Percentiles rank a stretch among this genome's conserved stretches.
phyloP scores from a whole-genome alignment of 2,329 filamentous ascomycete genomes.

The Ilyonectria destructans region DNA sequence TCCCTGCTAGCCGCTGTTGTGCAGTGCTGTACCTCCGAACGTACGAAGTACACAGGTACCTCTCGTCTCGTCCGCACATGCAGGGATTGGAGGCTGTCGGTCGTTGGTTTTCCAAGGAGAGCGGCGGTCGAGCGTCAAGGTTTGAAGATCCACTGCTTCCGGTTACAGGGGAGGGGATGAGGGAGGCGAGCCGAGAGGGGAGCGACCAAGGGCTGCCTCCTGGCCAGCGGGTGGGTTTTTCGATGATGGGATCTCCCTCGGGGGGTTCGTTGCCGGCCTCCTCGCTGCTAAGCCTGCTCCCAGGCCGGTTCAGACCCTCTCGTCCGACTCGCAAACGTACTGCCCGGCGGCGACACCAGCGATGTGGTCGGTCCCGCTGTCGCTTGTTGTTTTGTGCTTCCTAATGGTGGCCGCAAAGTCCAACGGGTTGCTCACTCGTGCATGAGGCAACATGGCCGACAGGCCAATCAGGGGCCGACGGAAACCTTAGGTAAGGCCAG shows the following conservation, averaged over 20 bases:
- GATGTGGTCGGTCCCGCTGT: slow-evolving; percentile 29
- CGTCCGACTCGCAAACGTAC: slow-evolving; percentile 1
- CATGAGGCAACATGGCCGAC: slow-evolving; percentile 45
- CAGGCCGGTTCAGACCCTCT: not conserved
- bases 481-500: slow-evolving; percentile 43
- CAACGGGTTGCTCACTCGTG: slow-evolving; percentile 45
- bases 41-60: not conserved
- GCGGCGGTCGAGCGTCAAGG: slow-evolving; percentile 42
- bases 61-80: slow-evolving; percentile 9
- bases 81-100: slow-evolving; percentile 25
- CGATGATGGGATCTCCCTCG: slow-evolving; percentile 11
- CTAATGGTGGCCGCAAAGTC: slow-evolving; percentile 45
- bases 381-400: slow-evolving; percentile 38
- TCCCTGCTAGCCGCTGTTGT: slow-evolving; percentile 15
- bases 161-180: slow-evolving; percentile 32
- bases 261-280: slow-evolving; percentile 8
- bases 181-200: slow-evolving; percentile 34
- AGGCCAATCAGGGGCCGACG: slow-evolving; percentile 39
- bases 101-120: slow-evolving; percentile 30
- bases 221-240: slow-evolving; percentile 21
- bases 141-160: slow-evolving; percentile 46
- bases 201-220: slow-evolving; percentile 29
- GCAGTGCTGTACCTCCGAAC: slow-evolving; percentile 7
- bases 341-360: slow-evolving; percentile 9
- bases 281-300: not conserved